Conservation (phyloP, 2,329 filamentous ascomycete species). For the Trichoderma sp. region DNA sequence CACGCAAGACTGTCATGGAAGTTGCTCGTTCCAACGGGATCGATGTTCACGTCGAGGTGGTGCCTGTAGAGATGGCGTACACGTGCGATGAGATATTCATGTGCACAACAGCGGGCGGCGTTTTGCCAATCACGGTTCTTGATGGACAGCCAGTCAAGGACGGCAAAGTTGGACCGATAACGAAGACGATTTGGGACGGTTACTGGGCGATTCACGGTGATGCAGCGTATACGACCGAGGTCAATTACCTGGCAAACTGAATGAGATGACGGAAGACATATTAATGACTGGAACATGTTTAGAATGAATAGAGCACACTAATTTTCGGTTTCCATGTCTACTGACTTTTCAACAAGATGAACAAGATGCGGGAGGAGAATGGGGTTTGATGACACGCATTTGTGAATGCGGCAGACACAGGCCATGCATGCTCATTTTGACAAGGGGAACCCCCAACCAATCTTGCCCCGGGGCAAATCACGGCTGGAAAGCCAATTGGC, state of each 20-base stretch:
- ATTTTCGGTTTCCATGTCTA: neutral
- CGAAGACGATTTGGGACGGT: neutral
- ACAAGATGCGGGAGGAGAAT: neutral
- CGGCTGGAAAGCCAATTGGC: neutral
- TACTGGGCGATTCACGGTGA: conserved; percentile 7
- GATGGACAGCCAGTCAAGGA: conserved; percentile 2
- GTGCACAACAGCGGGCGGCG: neutral
- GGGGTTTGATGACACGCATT: neutral
- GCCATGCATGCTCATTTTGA: neutral
- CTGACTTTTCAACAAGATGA: neutral
- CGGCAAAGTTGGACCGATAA: neutral
- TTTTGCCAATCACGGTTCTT: conserved; percentile 7
- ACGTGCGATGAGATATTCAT: conserved; percentile 4
- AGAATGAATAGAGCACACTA: neutral
- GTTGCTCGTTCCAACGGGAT: neutral
- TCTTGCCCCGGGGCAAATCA: neutral
- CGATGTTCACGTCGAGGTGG: neutral
- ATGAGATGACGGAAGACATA: neutral
- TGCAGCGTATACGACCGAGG: neutral
- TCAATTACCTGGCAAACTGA: neutral
- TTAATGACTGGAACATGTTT: neutral
- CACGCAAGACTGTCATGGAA: conserved; percentile 2
- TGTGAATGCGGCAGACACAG: neutral
- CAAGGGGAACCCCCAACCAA: neutral
- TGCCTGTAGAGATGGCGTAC: conserved; percentile 10